Evolutionary conservation across 257 asterid species (phyloP).

Genomic region (Phtheirospermum japonicum): DNA sequence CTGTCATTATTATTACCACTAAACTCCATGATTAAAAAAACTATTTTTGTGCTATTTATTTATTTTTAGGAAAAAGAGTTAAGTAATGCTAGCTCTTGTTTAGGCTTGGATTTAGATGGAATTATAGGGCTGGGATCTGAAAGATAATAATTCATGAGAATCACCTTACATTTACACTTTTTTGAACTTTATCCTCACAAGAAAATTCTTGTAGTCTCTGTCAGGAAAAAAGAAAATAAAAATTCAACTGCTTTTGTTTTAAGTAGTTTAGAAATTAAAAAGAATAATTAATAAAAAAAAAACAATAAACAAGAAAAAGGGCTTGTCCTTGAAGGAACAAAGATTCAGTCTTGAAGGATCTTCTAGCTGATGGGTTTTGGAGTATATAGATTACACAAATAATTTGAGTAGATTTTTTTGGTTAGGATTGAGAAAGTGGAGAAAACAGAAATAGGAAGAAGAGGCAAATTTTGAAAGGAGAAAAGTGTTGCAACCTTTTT

Average conservation of each 20-base stretch:
- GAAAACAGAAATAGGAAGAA: conserved; percentile 7
- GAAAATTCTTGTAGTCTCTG: conserved; percentile 35
- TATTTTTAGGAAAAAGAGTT: not conserved
- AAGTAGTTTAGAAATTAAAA: conserved; percentile 35
- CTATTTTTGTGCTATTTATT: not conserved
- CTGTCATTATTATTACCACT: not conserved
- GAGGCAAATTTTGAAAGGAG: conserved; percentile 18
- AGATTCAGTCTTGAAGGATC: conserved; percentile 16
- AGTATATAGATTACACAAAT: too few relatives aligned
- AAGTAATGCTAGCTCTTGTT: conserved; percentile 1
- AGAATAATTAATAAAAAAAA: too few relatives aligned
- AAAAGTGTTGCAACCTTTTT: conserved; percentile 35
- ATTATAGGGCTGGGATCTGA: conserved; percentile 37
- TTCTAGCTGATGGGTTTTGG: not conserved
- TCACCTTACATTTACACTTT: conserved; percentile 12
- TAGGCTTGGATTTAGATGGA: not conserved
- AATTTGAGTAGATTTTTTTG: not conserved
- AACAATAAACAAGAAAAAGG: conserved; percentile 11
- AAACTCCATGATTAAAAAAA: conserved; percentile 38
- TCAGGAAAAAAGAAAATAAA: conserved; percentile 21
- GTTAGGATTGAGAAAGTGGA: conserved; percentile 26
- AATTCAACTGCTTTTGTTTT: conserved; percentile 44
- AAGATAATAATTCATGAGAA: conserved; percentile 55
- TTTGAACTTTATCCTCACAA: not conserved
- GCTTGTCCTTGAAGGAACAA: conserved; percentile 50